Conservation (phyloP, 148 eudicot genomes). For the Spergularia marina region DNA sequence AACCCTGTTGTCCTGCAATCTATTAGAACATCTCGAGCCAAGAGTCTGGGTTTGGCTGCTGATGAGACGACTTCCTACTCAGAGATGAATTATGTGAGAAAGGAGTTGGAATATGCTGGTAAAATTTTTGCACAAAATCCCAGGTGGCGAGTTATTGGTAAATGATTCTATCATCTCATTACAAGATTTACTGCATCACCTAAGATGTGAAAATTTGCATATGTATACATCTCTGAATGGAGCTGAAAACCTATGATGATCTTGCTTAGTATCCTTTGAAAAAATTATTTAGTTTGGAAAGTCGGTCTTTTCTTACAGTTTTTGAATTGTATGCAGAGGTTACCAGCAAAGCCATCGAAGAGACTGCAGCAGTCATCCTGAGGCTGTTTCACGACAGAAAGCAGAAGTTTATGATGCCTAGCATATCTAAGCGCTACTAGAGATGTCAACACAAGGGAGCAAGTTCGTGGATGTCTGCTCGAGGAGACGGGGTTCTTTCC, state of each 20-base stretch:
- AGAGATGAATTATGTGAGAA: slow-evolving; percentile 68
- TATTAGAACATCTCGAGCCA: slow-evolving; percentile 73
- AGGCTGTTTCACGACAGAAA: slow-evolving; percentile 78
- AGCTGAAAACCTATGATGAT: background rate
- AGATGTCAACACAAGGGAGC: background rate
- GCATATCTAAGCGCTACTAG: slow-evolving; percentile 88
- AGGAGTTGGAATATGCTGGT: slow-evolving; percentile 65
- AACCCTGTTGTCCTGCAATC: slow-evolving; percentile 68
- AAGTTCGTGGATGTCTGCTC: background rate
- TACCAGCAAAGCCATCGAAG: slow-evolving; percentile 92
- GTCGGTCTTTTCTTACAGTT: background rate
- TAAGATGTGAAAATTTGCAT: background rate
- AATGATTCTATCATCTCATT: slow-evolving; percentile 27
- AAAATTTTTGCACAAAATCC: slow-evolving; percentile 77
- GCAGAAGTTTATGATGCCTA: slow-evolving; percentile 73
- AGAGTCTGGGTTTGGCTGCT: slow-evolving; percentile 63
- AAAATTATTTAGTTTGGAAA: background rate
- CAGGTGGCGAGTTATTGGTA: slow-evolving; percentile 87
- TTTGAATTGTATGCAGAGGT: slow-evolving; percentile 53
- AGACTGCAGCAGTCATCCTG: slow-evolving; percentile 82
- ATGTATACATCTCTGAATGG: background rate
- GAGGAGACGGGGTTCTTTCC: background rate
- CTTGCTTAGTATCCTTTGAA: background rate
- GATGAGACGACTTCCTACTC: slow-evolving; percentile 55
- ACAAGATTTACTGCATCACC: too few relatives aligned